phyloP scores from a whole-genome alignment of 345 rosid genomes.

The Brassica nigra region DNA sequence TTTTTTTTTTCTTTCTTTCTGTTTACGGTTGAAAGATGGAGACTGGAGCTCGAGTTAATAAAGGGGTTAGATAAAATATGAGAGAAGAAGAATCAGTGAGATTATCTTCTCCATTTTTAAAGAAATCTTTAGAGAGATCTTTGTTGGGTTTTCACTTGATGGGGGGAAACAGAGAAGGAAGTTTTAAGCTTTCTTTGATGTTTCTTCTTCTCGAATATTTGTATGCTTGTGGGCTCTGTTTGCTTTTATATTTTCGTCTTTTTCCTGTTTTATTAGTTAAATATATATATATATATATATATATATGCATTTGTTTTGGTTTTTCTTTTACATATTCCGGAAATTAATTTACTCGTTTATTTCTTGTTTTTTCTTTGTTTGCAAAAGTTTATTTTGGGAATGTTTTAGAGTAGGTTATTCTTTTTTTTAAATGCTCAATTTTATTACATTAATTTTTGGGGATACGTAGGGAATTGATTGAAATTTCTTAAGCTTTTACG shows the following conservation, averaged over 20 bases:
- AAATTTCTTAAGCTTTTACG: neutral
- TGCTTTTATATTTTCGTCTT: slow-evolving; percentile 19
- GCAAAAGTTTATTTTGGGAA: neutral
- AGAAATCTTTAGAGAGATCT: slow-evolving; percentile 31
- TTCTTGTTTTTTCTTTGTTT: neutral
- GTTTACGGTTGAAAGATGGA: slow-evolving; percentile 17
- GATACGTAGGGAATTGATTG: neutral
- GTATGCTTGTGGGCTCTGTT: slow-evolving; percentile 33
- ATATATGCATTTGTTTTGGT: neutral
- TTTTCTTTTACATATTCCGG: neutral
- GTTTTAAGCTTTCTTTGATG: slow-evolving; percentile 43
- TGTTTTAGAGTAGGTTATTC: slow-evolving; percentile 1
- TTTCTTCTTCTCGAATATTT: slow-evolving; percentile 36
- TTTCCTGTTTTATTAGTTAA: neutral
- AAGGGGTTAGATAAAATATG: slow-evolving; percentile 2
- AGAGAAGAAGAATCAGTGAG: slow-evolving; percentile 9
- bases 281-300: neutral
- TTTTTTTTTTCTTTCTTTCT: neutral
- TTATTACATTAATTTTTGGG: neutral
- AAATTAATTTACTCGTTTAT: neutral
- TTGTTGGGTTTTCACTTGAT: slow-evolving; percentile 41
- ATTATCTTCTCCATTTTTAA: slow-evolving; percentile 10
- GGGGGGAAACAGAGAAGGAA: slow-evolving; percentile 34
- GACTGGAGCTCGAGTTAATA: slow-evolving; percentile 16
- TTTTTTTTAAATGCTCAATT: neutral